Conservation (phyloP, 495 filamentous ascomycete species). For the Aspergillus egyptiacus region DNA sequence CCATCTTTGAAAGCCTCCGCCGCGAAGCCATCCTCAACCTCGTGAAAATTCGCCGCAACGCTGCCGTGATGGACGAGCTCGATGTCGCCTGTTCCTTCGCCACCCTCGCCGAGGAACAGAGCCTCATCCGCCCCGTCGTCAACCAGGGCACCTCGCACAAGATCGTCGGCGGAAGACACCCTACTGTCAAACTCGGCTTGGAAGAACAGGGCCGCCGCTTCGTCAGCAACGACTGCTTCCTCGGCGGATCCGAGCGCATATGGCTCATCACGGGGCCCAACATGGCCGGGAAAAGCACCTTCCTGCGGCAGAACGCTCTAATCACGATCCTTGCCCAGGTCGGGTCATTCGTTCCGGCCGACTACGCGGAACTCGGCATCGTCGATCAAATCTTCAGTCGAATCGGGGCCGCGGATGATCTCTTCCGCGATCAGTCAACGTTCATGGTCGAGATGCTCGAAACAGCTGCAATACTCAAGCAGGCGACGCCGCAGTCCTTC, state of each 20-base stretch:
- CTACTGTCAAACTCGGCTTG: constrained; percentile 79
- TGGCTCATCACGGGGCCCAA: constrained; percentile 98
- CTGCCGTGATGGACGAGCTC: constrained; percentile 81
- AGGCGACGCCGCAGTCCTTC: constrained; percentile 55
- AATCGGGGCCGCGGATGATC: constrained; percentile 86
- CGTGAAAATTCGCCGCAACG: constrained; percentile 79
- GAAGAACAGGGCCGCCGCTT: constrained; percentile 76
- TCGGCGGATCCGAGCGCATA: constrained; percentile 62
- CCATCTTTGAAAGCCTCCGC: constrained; percentile 64
- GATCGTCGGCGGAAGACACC: constrained; percentile 79
- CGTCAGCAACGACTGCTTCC: constrained; percentile 77
- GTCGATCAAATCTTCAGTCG: constrained; percentile 91
- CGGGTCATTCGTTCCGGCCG: constrained; percentile 85
- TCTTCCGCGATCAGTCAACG: constrained; percentile 87
- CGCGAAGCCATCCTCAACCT: constrained; percentile 71
- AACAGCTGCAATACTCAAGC: constrained; percentile 46
- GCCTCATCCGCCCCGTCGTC: constrained; percentile 66
- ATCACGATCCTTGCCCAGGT: constrained; percentile 90
- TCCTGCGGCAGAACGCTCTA: constrained; percentile 87
- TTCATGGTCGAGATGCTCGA: constrained; percentile 71
- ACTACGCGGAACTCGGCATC: constrained; percentile 75
- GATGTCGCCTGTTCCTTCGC: constrained; percentile 86
- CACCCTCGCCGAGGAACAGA: constrained; percentile 63
- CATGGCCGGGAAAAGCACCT: constrained; percentile 97
- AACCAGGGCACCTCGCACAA: constrained; percentile 52